Evolutionary conservation across 805 yeast genomes (phyloP).

Genomic region (Cyberlindnera misumaiensis): DNA sequence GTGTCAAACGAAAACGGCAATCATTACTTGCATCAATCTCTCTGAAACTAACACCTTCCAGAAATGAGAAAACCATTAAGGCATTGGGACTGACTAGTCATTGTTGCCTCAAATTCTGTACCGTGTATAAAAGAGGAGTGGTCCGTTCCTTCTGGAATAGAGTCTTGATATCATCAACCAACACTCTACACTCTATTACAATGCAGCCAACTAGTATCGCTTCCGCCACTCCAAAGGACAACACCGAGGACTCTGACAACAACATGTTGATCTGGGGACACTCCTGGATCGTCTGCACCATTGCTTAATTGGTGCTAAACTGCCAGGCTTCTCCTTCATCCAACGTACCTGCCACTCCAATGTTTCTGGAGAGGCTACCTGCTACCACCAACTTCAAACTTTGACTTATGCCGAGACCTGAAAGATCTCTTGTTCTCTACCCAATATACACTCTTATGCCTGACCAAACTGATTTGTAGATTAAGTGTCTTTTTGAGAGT

Average conservation of each 20-base stretch:
- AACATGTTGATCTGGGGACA: conserved; percentile 3
- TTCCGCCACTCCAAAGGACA: conserved; percentile 10
- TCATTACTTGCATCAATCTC: not conserved
- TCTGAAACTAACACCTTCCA: not conserved
- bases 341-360: no score
- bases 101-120: not conserved
- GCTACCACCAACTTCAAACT: no score
- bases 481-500: no score
- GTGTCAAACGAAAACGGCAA: conserved; percentile 1
- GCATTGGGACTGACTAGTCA: no score
- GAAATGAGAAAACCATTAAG: not conserved
- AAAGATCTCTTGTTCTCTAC: no score
- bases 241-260: conserved; percentile 10
- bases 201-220: conserved; percentile 9
- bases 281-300: conserved; percentile 8
- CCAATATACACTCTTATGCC: no score
- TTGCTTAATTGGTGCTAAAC: conserved; percentile 4
- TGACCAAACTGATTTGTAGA: no score
- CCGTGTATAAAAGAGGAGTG: not conserved
- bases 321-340: not conserved
- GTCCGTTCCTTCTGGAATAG: not conserved
- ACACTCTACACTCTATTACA: not conserved
- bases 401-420: no score
- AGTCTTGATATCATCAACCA: not conserved
- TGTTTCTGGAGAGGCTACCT: no score